Conservation (phyloP, 164 flowering plant genomes). For the Chloranthus sessilifolius region DNA sequence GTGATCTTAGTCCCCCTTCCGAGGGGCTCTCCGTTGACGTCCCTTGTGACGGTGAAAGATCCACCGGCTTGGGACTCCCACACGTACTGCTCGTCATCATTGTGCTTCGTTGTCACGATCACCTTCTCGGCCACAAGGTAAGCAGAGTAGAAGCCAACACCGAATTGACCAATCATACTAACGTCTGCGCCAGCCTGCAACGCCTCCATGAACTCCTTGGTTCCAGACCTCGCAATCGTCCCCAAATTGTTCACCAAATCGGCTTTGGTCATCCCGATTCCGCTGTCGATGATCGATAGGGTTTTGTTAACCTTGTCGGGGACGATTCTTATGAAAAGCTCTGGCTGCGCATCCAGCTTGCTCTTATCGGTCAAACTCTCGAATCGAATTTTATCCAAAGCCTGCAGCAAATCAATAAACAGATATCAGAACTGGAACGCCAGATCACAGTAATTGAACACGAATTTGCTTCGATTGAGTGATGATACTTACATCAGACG, state of each 20-base stretch:
- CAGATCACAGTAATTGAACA: no score
- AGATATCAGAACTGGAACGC: no score
- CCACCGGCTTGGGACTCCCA: conserved; percentile 64
- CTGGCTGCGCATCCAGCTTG: conserved; percentile 36
- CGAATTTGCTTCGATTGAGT: no score
- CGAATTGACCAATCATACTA: conserved; percentile 62
- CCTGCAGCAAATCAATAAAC: neutral
- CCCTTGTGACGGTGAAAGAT: conserved; percentile 44
- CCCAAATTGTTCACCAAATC: conserved; percentile 63
- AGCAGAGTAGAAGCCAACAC: conserved; percentile 49
- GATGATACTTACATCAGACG: conserved; percentile 48
- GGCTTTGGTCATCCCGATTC: conserved; percentile 31
- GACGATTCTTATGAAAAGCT: conserved; percentile 30
- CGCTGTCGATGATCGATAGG: conserved; percentile 30
- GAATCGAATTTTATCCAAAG: conserved; percentile 33
- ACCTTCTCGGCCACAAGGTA: conserved; percentile 60
- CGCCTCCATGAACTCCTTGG: conserved; percentile 65
- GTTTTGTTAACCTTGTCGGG: conserved; percentile 34
- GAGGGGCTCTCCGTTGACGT: conserved; percentile 34
- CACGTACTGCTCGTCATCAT: conserved; percentile 53
- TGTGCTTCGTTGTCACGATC: conserved; percentile 52
- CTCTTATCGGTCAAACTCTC: conserved; percentile 36
- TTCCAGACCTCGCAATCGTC: conserved; percentile 59
- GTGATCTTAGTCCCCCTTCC: conserved; percentile 54
- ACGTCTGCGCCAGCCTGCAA: conserved; percentile 51